Conservation (phyloP, 2,329 filamentous ascomycete species). For the Xylariales sp. region DNA sequence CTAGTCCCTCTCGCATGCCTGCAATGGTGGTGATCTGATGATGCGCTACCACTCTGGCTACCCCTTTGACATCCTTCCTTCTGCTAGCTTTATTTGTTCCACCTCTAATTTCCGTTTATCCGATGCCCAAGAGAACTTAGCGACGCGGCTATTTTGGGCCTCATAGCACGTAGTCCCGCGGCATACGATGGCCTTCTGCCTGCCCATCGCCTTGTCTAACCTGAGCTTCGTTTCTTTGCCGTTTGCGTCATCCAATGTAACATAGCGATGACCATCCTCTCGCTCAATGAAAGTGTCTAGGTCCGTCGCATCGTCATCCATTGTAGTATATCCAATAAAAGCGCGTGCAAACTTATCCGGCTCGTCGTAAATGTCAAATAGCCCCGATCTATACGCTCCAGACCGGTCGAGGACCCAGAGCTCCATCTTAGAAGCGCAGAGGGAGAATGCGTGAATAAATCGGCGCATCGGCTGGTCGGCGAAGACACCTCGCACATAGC, state of each 20-base stretch:
- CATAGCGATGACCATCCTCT: not conserved
- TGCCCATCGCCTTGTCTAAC: constrained; percentile 10
- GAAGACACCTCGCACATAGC: constrained; percentile 21
- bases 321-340: constrained; percentile 25
- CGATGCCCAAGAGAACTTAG: constrained; percentile 30
- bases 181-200: constrained; percentile 29
- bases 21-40: constrained; percentile 26
- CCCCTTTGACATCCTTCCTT: constrained; percentile 13
- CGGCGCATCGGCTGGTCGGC: constrained; percentile 27
- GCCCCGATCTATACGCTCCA: constrained; percentile 14
- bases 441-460: constrained; percentile 31
- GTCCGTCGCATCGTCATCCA: constrained; percentile 14
- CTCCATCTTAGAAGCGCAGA: constrained; percentile 24
- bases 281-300: constrained; percentile 21
- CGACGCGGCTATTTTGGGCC: constrained; percentile 14
- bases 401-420: constrained; percentile 30
- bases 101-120: constrained; percentile 15
- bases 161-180: constrained; percentile 31
- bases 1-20: constrained; percentile 20
- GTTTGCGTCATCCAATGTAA: constrained; percentile 4
- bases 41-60: constrained; percentile 21
- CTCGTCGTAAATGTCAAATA: constrained; percentile 22
- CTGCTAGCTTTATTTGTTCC: constrained; percentile 25
- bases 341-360: constrained; percentile 24
- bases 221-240: constrained; percentile 20